Base-by-base conservation (phyloP, 768 basidiomycete species). In the Candolleomyces eurysporus region DNA sequence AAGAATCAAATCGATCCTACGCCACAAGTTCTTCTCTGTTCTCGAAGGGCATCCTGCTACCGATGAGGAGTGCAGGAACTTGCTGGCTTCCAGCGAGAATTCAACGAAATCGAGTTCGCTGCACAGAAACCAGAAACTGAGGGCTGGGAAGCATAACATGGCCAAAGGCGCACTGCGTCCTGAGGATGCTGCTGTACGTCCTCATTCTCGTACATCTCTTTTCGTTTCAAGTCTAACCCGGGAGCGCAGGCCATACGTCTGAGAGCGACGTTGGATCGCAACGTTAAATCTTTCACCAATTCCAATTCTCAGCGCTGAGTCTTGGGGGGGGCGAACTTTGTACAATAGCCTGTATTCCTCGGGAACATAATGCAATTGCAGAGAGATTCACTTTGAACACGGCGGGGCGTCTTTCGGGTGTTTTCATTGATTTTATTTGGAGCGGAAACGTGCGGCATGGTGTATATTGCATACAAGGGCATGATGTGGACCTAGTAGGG, bases 21-120 rank as follows among this genome's bases (percentile, higher is more conserved):
- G 93, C 32, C 88, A 91, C 71, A 97, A 97, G 72, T 92, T 91
- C 75, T 89, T 91, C 74, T 83, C 87, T 31, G 76, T 92, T 16
- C 76, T 92, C 0, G 85, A 91, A 67, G 90, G 91, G 5, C 83
- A 89, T 63, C 74, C 84, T 13, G 84, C 89, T 0, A 84, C 89
- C 10, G 87, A 90, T 61, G 87, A 88, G 61, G 90, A 91, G 65
- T 94, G 91, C 67, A 79, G 78, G 43, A 82, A 83, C 45, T 73
- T 94, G 31, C 81, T 93, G 22, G 76, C 75, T 8, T 71, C 74
- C 3, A 75, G 67, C 36, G 78, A 78, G 45, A 77, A 74, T 16
- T 77, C 77, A 5, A 71, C 75, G 26, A 81, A 79, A 60, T 73
- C 69, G 51, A 76, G 75, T 66, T 42, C 55, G 3, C 48, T 77